Percentiles rank a stretch among this genome's conserved stretches.
These are phyloP conservation scores for Hygrocybe punicea DNA, from an alignment of 768 basidiomycete genomes.

Conservation along the genomic window DNA sequence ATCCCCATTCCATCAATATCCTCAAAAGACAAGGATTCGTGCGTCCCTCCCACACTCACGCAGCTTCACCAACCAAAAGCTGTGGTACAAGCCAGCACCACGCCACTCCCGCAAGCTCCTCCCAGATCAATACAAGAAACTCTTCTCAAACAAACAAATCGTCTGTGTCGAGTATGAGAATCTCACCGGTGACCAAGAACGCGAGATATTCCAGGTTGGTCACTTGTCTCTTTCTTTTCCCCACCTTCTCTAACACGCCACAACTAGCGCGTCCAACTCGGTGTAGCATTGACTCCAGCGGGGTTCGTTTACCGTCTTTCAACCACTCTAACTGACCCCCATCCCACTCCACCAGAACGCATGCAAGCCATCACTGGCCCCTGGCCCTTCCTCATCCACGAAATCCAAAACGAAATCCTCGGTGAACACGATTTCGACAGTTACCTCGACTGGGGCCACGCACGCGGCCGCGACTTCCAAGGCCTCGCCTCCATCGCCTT, in stretches of 20 bases:
- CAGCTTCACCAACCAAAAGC: conserved; percentile 50
- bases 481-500: conserved; percentile 54
- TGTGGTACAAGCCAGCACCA: conserved; percentile 46
- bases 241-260: conserved; percentile 2
- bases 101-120: conserved; percentile 33
- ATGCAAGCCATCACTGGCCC: conserved; percentile 49
- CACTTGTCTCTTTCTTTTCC: neutral
- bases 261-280: conserved; percentile 48
- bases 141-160: conserved; percentile 56
- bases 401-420: conserved; percentile 36
- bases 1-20: neutral
- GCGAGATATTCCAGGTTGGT: conserved; percentile 61
- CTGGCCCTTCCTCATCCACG: conserved; percentile 42
- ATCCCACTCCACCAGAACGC: conserved; percentile 37
- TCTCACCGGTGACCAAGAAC: conserved; percentile 51
- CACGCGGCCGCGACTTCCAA: conserved; percentile 54
- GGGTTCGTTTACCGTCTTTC: conserved; percentile 30
- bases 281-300: conserved; percentile 49
- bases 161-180: conserved; percentile 53
- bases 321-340: neutral
- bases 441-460: conserved; percentile 51
- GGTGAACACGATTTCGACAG: conserved; percentile 35
- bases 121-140: conserved; percentile 50
- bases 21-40: conserved; percentile 25
- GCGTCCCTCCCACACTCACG: conserved; percentile 31